Evolutionary conservation across 306 rosid genomes (phyloP).

Genomic region (Abrus precatorius): DNA sequence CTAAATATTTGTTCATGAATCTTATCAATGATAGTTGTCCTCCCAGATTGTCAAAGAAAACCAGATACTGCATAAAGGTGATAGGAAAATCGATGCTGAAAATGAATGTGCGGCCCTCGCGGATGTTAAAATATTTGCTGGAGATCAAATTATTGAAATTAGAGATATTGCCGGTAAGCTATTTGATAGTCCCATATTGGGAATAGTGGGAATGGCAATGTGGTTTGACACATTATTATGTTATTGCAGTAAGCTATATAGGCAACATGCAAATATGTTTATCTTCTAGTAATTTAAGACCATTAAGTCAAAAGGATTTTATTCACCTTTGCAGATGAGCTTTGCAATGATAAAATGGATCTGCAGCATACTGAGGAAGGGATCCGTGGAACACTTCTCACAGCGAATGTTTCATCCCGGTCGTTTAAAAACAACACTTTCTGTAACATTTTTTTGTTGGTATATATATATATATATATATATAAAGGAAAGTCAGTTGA

Average conservation of each 20-base stretch:
- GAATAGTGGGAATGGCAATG: background rate
- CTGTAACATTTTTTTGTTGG: slow-evolving; percentile 43
- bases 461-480: slow-evolving; percentile 21
- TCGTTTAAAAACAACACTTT: slow-evolving; percentile 55
- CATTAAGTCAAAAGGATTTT: background rate
- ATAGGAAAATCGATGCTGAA: slow-evolving; percentile 68
- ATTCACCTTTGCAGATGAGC: slow-evolving; percentile 67
- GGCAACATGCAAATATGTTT: background rate
- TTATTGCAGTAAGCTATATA: background rate
- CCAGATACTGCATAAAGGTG: slow-evolving; percentile 93
- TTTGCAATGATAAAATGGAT: slow-evolving; percentile 69
- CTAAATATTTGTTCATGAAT: slow-evolving; percentile 14
- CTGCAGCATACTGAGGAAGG: slow-evolving; percentile 79
- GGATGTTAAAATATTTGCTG: slow-evolving; percentile 87
- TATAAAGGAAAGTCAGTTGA: slow-evolving; percentile 36
- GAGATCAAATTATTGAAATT: slow-evolving; percentile 94
- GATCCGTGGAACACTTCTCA: slow-evolving; percentile 85
- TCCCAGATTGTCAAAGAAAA: slow-evolving; percentile 95
- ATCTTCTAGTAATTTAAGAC: slow-evolving; percentile 17
- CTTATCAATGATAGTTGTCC: slow-evolving; percentile 21
- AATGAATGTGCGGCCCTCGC: slow-evolving; percentile 82
- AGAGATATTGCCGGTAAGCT: slow-evolving; percentile 96
- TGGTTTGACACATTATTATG: background rate
- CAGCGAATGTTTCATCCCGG: slow-evolving; percentile 76
- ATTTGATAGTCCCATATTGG: background rate